Evolutionary conservation across 352 stramenopile genomes (phyloP), one percentile per base, ranked within the genome.

Genomic region (Halophytophthora polymorphica): DNA sequence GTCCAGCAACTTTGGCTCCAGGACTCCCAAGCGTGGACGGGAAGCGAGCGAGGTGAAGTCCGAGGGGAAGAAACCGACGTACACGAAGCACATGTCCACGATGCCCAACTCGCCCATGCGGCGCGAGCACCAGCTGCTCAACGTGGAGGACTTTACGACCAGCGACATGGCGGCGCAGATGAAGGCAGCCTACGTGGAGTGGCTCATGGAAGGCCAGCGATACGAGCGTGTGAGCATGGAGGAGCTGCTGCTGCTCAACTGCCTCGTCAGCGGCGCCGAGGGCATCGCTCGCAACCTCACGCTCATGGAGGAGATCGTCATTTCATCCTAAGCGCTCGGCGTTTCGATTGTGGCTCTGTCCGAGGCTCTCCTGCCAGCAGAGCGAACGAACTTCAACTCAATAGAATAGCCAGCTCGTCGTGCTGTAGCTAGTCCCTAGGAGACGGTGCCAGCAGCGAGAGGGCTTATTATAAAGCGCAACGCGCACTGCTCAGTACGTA

Each of bases 171-270:
- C 83, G 0, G 58, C 62, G 10, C 58, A 70, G 41, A 88, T 93
- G 77, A 89, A 90, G 47, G 61, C 74, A 40, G 71, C 78, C 6
- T 91, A 90, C 38, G 77, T 90, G 8, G 76, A 88, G 66, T 90
- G 77, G 77, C 63, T 91, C 15, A 81, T 93, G 73, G 83, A 89
- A 60, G 71, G 61, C 29, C 70, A 79, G 19, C 77, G 80, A 13
- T 91, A 80, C 57, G 76, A 91, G 46, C 77, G 76, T 35, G 77
- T 90, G 11, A 76, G 77, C 22, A 90, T 93, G 79, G 83, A 93
- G 45, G 80, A 90, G 43, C 61, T 93, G 22, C 55, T 93, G 25
- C 64, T 93, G 35, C 69, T 93, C 22, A 93, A 90, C 47, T 93
- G 83, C 45, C 60, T 93, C 18, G 76, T 93, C n/a, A 90, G 80